Evolutionary conservation across 257 asterid genomes (phyloP).

Genomic region (Solanum bulbocastanum): DNA sequence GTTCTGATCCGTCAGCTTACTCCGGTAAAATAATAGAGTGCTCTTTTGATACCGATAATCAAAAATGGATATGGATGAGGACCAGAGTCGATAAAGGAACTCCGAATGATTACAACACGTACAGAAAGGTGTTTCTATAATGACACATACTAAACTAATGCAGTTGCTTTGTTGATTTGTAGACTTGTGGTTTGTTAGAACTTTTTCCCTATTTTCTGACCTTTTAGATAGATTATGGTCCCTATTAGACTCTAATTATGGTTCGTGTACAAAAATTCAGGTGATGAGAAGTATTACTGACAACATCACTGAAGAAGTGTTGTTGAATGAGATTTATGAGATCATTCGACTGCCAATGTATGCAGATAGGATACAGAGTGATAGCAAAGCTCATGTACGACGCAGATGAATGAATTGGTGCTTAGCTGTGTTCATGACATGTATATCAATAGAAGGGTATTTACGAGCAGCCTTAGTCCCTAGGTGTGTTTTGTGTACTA

Average conservation of each 20-base stretch:
- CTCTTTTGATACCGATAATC: conserved; percentile 56
- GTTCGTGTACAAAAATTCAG: conserved; percentile 19
- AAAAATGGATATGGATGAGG: conserved; percentile 81
- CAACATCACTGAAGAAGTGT: conserved; percentile 77
- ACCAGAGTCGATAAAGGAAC: conserved; percentile 79
- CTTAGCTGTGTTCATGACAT: neutral
- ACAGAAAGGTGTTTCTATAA: conserved; percentile 50
- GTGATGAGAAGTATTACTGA: conserved; percentile 89
- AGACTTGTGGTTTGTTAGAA: neutral
- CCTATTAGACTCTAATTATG: neutral
- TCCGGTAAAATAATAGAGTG: conserved; percentile 90
- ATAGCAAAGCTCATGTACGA: conserved; percentile 62
- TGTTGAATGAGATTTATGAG: conserved; percentile 71
- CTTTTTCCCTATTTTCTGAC: neutral
- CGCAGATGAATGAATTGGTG: conserved; percentile 36
- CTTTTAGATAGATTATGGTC: neutral
- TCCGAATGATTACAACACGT: conserved; percentile 88
- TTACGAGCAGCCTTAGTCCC: neutral
- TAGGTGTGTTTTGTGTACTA: neutral
- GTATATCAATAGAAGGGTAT: neutral
- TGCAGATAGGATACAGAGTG: conserved; percentile 74
- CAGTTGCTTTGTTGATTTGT: neutral
- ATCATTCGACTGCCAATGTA: conserved; percentile 89
- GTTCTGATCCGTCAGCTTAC: conserved; percentile 46
- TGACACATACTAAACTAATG: neutral